Conservation (phyloP, 345 rosid species). For the Eucalyptus leucophloia region DNA sequence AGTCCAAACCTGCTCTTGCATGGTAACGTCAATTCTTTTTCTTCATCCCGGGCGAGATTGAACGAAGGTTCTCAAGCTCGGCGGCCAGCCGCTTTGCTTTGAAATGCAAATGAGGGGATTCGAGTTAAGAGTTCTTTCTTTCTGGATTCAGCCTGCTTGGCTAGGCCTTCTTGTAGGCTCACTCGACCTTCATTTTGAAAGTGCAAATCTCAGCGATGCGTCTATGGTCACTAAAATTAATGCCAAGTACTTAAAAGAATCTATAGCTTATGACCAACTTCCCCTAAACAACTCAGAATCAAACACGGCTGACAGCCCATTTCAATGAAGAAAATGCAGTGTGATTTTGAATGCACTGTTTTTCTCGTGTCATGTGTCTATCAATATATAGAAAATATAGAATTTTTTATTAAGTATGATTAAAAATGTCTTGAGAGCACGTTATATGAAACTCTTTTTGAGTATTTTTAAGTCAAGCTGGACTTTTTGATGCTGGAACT, state of each 20-base stretch:
- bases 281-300: background rate
- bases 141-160: background rate
- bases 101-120: background rate
- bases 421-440: background rate
- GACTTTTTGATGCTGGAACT: background rate
- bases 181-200: background rate
- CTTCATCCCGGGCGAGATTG: background rate
- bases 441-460: background rate
- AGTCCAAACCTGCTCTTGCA: background rate
- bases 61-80: background rate
- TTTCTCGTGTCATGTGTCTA: background rate
- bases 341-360: background rate
- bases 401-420: background rate
- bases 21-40: background rate
- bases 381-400: background rate
- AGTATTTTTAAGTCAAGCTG: background rate
- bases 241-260: background rate
- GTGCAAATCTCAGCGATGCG: background rate
- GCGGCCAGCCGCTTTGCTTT: background rate
- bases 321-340: background rate
- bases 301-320: background rate
- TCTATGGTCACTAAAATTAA: background rate
- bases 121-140: background rate
- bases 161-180: background rate
- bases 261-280: background rate